A percentile compares a stretch with the other conserved stretches of the same genome.
Evolutionary conservation across 345 rosid genomes (phyloP).

Genomic region (Gossypium longicalyx): DNA sequence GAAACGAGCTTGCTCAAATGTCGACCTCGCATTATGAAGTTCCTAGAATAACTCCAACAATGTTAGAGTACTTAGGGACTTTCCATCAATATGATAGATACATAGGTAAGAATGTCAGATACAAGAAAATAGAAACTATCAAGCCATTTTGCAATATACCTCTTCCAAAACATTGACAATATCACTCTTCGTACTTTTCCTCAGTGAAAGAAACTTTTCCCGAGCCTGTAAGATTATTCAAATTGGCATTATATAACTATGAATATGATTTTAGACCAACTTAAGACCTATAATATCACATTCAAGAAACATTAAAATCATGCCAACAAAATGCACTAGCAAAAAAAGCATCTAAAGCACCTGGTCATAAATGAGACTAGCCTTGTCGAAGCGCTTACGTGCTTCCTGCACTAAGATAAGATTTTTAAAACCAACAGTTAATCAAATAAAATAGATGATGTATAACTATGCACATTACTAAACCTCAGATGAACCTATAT

Average conservation of each 20-base stretch:
- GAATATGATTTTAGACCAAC: neutral
- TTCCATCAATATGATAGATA: constrained; percentile 7
- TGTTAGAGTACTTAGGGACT: constrained; percentile 6
- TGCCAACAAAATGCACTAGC: constrained; percentile 6
- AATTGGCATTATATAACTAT: neutral
- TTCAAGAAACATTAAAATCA: neutral
- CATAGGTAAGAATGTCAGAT: constrained; percentile 1
- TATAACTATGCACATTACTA: neutral
- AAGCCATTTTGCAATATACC: constrained; percentile 39
- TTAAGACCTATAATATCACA: constrained; percentile 4
- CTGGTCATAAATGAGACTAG: constrained; percentile 92
- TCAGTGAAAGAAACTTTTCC: constrained; percentile 87
- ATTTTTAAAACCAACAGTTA: constrained; percentile 22
- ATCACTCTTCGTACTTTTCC: constrained; percentile 82
- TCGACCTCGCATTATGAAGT: constrained; percentile 42
- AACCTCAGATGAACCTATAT: neutral
- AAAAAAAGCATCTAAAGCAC: constrained; percentile 25
- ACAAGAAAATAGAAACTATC: constrained; percentile 10
- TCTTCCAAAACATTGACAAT: constrained; percentile 71
- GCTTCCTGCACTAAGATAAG: constrained; percentile 71
- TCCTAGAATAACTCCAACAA: constrained; percentile 46
- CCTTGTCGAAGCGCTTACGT: constrained; percentile 92
- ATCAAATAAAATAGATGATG: neutral
- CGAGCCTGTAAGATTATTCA: constrained; percentile 58
- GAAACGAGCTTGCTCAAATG: constrained; percentile 54